Evolutionary conservation across 148 eudicot species (phyloP), one percentile per base, ranked within the genome.

Genomic region (Rheum nobile): DNA sequence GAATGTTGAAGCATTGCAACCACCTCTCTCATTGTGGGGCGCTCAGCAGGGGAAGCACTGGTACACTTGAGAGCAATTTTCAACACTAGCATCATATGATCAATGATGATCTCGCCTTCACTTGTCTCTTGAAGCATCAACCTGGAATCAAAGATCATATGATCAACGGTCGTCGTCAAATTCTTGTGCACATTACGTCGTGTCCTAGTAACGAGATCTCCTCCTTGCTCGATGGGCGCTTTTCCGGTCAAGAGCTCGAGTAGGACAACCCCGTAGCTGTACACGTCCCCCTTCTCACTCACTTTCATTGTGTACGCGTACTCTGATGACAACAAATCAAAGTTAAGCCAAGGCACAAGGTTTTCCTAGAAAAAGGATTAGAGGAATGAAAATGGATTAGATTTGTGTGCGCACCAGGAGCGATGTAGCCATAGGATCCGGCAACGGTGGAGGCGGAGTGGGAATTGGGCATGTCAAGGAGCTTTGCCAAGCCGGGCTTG

Each of bases 391-490:
- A 41, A 41, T 48, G 1, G n/a, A 52, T 8, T 17, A 52, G 14
- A n/a, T n/a, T 57, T 2, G 32, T 28, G 29, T 65, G 38, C 75
- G 79, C 84, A 93, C 98, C 97, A 63, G 98, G 98, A 61, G 98
- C 97, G 78, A 93, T 93, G 84, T 93, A 93, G 81, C 98, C 98
- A 72, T 89, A 93, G 16, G 98, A 93, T 71, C 98, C 98, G 75
- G 98, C 98, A 76, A 93, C 86, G 37, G 90, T 91, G 63, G 98
- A 89, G 88, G 89, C 88, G 48, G 98, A 91, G 83, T 85, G 88
- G 5, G 97, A 86, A 41, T 82, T 77, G 0, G 98, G 88, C 81
- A 88, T 81, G 79, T 91, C 98, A 37, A 93, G 84, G 73, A 93
- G 80, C 85, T 93, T 93, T 1, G 98, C 98, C 85, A 93, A 77